A percentile compares a stretch with the other conserved stretches of the same genome.
These are phyloP conservation scores for Epithele typhae DNA, from an alignment of 768 basidiomycete genomes.

Conservation along the genomic window DNA sequence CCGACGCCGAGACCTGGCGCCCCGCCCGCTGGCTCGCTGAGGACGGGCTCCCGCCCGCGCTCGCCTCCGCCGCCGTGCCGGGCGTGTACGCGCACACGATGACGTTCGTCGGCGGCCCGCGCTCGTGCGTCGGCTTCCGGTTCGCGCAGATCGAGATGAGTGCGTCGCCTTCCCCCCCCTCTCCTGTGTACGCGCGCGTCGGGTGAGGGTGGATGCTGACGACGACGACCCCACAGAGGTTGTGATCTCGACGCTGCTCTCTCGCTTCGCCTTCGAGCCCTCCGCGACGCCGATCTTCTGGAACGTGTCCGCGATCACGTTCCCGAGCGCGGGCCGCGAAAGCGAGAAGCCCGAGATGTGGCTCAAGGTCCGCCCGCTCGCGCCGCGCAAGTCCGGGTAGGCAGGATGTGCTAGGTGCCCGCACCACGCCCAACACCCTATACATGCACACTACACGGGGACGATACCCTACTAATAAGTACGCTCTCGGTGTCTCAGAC, in stretches of 20 bases:
- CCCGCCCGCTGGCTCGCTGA: slow-evolving; percentile 19
- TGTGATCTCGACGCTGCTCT: slow-evolving; percentile 10
- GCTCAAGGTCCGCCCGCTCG: slow-evolving; percentile 13
- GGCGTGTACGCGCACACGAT: slow-evolving; percentile 15
- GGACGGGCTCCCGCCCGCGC: slow-evolving; percentile 9
- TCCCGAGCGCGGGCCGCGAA: slow-evolving; percentile 12
- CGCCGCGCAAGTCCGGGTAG: too few relatives aligned
- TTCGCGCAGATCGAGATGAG: slow-evolving; percentile 16
- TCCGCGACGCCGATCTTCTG: slow-evolving; percentile 13
- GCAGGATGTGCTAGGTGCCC: too few relatives aligned
- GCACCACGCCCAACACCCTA: too few relatives aligned
- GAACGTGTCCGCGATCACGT: slow-evolving; percentile 13
- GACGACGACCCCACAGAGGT: slow-evolving; percentile 7
- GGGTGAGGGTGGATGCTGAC: too few relatives aligned
- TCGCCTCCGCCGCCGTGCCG: slow-evolving; percentile 9
- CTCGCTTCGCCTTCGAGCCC: slow-evolving; percentile 16
- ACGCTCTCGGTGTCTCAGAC: too few relatives aligned
- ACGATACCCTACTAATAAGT: too few relatives aligned
- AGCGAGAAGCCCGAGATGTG: slow-evolving; percentile 16
- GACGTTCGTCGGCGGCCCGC: slow-evolving; percentile 10
- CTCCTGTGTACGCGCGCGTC: too few relatives aligned
- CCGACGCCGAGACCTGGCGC: slow-evolving; percentile 21
- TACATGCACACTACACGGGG: too few relatives aligned
- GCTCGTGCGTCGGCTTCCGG: slow-evolving; percentile 13
- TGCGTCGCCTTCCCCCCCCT: background rate